These are phyloP conservation scores for Cutaneotrichosporon sp. DNA, from an alignment of 1,284 basidiomycete species.

Conservation along the genomic window DNA sequence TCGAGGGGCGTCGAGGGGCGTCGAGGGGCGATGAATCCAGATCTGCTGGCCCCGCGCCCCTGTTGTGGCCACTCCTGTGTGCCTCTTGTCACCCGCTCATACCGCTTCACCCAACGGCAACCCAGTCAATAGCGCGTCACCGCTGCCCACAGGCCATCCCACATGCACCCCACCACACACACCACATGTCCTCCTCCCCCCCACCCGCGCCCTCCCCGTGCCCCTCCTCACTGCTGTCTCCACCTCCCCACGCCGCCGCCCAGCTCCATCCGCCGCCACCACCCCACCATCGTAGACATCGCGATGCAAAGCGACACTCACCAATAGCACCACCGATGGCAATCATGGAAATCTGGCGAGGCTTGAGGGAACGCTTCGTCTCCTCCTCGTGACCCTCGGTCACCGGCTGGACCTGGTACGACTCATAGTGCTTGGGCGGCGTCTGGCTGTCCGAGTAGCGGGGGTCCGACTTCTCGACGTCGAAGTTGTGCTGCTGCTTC, in stretches of 20 bases:
- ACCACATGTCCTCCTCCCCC: background rate
- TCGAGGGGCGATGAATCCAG: too few relatives aligned
- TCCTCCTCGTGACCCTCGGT: slow-evolving; percentile 11
- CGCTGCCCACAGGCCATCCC: background rate
- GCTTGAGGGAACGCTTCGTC: slow-evolving; percentile 43
- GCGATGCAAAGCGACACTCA: slow-evolving; percentile 9
- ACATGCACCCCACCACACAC: background rate
- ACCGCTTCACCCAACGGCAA: too few relatives aligned
- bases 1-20: too few relatives aligned
- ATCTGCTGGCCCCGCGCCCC: too few relatives aligned
- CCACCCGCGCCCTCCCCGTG: too few relatives aligned
- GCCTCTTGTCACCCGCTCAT: too few relatives aligned
- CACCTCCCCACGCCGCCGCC: too few relatives aligned
- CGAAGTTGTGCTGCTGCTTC: slow-evolving; percentile 8
- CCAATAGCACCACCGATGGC: slow-evolving; percentile 57
- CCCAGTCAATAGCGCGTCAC: too few relatives aligned
- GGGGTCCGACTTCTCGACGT: slow-evolving; percentile 9
- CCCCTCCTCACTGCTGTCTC: too few relatives aligned
- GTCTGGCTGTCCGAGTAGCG: background rate
- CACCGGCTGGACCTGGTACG: background rate
- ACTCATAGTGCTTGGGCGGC: background rate
- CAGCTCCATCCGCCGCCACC: background rate
- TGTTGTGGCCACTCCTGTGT: too few relatives aligned
- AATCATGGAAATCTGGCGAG: slow-evolving; percentile 50
- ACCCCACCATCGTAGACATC: too few relatives aligned